Percentiles rank a stretch among this genome's conserved stretches.
Evolutionary conservation across 2,329 filamentous ascomycete genomes (phyloP).

Genomic region (Trichophyton simii): DNA sequence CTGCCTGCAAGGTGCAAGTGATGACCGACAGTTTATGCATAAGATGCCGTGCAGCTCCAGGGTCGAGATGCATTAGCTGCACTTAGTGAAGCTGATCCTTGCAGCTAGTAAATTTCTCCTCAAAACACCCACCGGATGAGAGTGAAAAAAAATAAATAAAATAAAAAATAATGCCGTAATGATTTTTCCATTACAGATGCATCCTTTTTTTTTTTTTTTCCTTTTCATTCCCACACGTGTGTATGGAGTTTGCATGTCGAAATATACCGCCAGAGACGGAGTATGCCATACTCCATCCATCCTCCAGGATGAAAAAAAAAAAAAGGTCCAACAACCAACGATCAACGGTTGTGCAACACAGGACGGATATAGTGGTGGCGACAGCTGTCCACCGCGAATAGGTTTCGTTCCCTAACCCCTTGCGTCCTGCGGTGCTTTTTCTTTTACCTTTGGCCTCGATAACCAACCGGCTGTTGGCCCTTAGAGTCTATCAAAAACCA

Average conservation of each 20-base stretch:
- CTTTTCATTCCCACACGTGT: background rate
- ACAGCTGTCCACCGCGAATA: background rate
- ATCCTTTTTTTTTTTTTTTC: background rate
- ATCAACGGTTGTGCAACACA: background rate
- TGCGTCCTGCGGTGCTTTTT: background rate
- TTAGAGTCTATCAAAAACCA: background rate
- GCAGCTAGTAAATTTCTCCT: background rate
- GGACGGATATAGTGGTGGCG: background rate
- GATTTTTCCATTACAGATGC: background rate
- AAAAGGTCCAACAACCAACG: background rate
- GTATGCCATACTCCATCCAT: background rate
- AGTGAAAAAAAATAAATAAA: background rate
- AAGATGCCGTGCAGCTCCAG: constrained; percentile 1
- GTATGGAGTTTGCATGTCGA: background rate
- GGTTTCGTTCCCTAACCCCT: background rate
- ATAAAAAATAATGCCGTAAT: background rate
- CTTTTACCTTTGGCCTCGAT: background rate
- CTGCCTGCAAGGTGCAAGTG: background rate
- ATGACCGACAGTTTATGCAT: background rate
- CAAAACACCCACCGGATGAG: background rate
- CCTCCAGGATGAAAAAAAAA: background rate
- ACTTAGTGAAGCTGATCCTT: background rate
- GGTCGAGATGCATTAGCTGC: background rate
- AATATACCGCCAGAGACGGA: background rate
- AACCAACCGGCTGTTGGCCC: background rate